A percentile compares a stretch with the other conserved stretches of the same genome.
Conservation (phyloP, 441 rosid genomes). For the Populus trichocarpa region DNA sequence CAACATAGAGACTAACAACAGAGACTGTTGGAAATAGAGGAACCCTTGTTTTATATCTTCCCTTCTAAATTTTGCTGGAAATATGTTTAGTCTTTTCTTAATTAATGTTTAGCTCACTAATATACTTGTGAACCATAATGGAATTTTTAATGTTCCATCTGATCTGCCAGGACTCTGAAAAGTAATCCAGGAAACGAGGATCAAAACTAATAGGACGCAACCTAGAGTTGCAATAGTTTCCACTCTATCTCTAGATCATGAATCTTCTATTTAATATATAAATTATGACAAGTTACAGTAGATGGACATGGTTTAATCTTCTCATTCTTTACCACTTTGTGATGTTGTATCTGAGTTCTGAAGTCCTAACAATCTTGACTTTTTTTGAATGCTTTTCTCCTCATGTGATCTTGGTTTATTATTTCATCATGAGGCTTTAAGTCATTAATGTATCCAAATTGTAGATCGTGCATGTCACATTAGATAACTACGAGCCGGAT, state of each 20-base stretch:
- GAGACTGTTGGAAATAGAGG: neutral
- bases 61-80: neutral
- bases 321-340: neutral
- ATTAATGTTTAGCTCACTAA: neutral
- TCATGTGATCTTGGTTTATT: neutral
- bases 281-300: neutral
- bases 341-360: neutral
- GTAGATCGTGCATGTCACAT: constrained; percentile 77
- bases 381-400: neutral
- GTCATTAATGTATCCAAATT: constrained; percentile 12
- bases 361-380: neutral
- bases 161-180: neutral
- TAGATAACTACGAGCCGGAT: constrained; percentile 78
- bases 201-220: neutral
- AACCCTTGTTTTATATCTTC: neutral
- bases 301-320: neutral
- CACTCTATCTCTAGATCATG: neutral
- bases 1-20: neutral
- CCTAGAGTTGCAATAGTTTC: neutral
- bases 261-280: neutral
- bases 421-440: neutral
- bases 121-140: neutral
- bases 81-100: neutral
- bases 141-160: neutral
- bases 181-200: neutral